These are phyloP conservation scores for Saccharum hybrid DNA, from an alignment of 202 grass and related monocot genomes.

Conservation along the genomic window DNA sequence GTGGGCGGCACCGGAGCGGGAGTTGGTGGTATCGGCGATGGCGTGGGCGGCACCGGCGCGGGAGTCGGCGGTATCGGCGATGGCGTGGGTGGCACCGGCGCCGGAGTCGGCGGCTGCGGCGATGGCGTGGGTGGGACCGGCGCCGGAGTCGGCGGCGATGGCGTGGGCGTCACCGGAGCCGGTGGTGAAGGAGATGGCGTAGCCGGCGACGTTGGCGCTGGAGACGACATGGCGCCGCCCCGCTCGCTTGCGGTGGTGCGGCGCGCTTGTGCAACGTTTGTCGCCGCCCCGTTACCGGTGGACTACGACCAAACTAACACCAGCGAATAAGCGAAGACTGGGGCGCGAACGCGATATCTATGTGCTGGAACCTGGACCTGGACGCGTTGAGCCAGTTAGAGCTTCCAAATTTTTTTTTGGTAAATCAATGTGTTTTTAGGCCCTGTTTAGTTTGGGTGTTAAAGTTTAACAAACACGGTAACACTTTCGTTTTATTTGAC, in stretches of 20 bases:
- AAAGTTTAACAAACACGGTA: too few species aligned
- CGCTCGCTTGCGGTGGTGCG: neutral
- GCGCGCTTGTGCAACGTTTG: neutral
- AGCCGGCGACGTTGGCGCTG: neutral
- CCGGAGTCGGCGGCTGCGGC: neutral
- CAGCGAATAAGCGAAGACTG: neutral
- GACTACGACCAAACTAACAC: neutral
- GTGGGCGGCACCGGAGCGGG: too few species aligned
- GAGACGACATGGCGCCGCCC: neutral
- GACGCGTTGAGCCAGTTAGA: slow-evolving; percentile 2
- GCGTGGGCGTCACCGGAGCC: neutral
- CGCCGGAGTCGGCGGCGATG: neutral
- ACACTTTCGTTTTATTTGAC: too few species aligned
- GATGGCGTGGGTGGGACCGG: neutral
- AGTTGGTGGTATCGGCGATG: neutral
- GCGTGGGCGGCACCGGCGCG: neutral
- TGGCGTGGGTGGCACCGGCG: neutral
- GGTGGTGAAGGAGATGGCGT: neutral
- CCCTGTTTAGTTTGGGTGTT: too few species aligned
- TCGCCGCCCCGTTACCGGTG: neutral
- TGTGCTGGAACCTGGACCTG: slow-evolving; percentile 13
- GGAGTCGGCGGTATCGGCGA: neutral
- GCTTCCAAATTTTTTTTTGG: too few species aligned
- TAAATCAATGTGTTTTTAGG: too few species aligned
- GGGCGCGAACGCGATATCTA: slow-evolving; percentile 4